These are phyloP conservation scores for Acanthamoeba lenticulata DNA, from an alignment of 208 protist genomes.

Conservation along the genomic window DNA sequence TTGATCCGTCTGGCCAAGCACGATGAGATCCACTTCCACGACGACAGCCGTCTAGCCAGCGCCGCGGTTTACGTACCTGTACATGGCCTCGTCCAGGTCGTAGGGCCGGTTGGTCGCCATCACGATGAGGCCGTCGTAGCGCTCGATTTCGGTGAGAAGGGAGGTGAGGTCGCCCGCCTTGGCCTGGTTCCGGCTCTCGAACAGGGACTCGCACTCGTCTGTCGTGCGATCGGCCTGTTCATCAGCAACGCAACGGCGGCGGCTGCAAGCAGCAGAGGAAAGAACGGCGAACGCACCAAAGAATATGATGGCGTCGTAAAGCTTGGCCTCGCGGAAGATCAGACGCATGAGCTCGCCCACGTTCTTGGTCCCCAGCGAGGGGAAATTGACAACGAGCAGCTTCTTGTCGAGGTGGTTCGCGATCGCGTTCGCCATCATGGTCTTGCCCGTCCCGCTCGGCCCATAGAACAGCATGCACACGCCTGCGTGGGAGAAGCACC, in stretches of 20 bases:
- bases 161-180: conserved; percentile 66
- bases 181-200: conserved; percentile 54
- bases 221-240: no score
- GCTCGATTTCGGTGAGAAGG: conserved; percentile 81
- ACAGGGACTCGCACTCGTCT: conserved; percentile 80
- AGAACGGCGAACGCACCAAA: conserved; percentile 29
- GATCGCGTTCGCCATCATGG: conserved; percentile 77
- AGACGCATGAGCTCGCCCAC: conserved; percentile 61
- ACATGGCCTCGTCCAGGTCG: conserved; percentile 77
- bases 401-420: conserved; percentile 60
- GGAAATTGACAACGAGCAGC: conserved; percentile 80
- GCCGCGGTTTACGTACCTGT: not conserved
- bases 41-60: no score
- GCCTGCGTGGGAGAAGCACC: conserved; percentile 42
- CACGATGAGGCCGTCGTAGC: conserved; percentile 74
- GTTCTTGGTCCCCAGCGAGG: conserved; percentile 58
- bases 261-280: no score
- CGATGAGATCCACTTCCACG: no score
- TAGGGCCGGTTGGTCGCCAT: conserved; percentile 74
- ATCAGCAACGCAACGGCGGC: no score
- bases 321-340: conserved; percentile 83
- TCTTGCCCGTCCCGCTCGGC: conserved; percentile 75
- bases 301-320: conserved; percentile 77
- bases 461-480: conserved; percentile 74
- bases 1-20: conserved; percentile 69